A percentile compares a stretch with the other conserved stretches of the same genome.
Conservation (phyloP, 1,284 basidiomycete species). For the Moniliophthora roreri region DNA sequence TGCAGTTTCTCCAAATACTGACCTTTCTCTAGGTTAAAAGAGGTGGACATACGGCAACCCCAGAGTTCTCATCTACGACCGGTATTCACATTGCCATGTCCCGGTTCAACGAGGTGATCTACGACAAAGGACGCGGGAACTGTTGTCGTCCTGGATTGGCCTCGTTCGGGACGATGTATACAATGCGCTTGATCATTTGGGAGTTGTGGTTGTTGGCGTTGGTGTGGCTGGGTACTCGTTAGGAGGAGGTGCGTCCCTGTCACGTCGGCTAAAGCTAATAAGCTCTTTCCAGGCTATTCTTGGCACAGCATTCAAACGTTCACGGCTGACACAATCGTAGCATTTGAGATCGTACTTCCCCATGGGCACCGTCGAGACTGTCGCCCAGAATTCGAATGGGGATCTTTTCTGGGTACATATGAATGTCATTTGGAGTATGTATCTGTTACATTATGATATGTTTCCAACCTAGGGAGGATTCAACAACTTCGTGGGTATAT, state of each 20-base stretch:
- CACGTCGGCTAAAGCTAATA: background rate
- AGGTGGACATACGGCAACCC: constrained; percentile 33
- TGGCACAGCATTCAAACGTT: constrained; percentile 33
- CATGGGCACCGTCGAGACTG: constrained; percentile 28
- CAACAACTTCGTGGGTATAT: background rate
- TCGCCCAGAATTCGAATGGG: constrained; percentile 24
- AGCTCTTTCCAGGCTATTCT: constrained; percentile 31
- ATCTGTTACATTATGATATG: too few species aligned
- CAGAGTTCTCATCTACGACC: constrained; percentile 34
- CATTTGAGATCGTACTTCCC: constrained; percentile 33
- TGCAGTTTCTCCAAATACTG: background rate
- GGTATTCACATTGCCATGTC: constrained; percentile 42
- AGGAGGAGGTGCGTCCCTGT: constrained; percentile 34
- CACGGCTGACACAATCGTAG: constrained; percentile 32
- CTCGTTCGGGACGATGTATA: constrained; percentile 43
- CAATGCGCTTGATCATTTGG: constrained; percentile 29
- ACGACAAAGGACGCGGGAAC: constrained; percentile 24
- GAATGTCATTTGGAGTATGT: too few species aligned
- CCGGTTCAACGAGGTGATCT: constrained; percentile 32
- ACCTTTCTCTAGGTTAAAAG: constrained; percentile 30
- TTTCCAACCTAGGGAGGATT: constrained; percentile 1
- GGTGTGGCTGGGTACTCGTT: constrained; percentile 37
- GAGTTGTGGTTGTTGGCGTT: constrained; percentile 32
- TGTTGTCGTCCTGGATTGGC: constrained; percentile 35
- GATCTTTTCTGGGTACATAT: constrained; percentile 33